Evolutionary conservation across 1,284 basidiomycete genomes (phyloP).

Genomic region (Rhodotorula glutinis): DNA sequence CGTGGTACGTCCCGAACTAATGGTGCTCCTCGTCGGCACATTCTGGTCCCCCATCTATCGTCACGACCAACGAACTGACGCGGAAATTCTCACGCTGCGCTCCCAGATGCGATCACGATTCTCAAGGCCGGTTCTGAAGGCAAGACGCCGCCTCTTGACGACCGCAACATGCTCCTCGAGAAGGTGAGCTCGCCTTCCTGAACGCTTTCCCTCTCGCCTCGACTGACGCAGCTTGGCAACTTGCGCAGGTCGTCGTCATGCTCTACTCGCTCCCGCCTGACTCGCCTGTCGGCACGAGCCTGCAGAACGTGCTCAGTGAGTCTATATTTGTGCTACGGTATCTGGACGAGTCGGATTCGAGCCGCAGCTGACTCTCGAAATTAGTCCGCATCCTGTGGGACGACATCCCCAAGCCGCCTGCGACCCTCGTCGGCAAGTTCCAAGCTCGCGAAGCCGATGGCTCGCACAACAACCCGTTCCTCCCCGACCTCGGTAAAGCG

Average conservation of each 20-base stretch:
- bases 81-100: not conserved
- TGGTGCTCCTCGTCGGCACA: too few species aligned
- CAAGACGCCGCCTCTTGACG: constrained; percentile 18
- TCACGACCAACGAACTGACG: not conserved
- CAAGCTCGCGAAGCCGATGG: constrained; percentile 36
- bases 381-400: constrained; percentile 30
- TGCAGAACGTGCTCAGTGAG: constrained; percentile 17
- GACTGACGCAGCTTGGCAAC: not conserved
- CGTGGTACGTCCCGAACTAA: constrained; percentile 11
- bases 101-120: constrained; percentile 11
- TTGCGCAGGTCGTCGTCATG: constrained; percentile 8
- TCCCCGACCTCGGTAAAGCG: constrained; percentile 32
- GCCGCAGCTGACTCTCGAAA: not conserved
- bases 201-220: not conserved
- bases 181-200: not conserved
- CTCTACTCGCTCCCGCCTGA: constrained; percentile 19
- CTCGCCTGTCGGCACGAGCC: constrained; percentile 5
- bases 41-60: not conserved
- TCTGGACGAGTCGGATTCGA: too few species aligned
- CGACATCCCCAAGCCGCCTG: constrained; percentile 33
- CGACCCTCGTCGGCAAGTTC: constrained; percentile 25
- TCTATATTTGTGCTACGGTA: not conserved
- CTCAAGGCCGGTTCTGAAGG: not conserved
- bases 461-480: constrained; percentile 31
- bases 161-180: constrained; percentile 36